These are phyloP conservation scores for Beauveria caledonica DNA, from an alignment of 2,329 filamentous ascomycete genomes.

Conservation along the genomic window DNA sequence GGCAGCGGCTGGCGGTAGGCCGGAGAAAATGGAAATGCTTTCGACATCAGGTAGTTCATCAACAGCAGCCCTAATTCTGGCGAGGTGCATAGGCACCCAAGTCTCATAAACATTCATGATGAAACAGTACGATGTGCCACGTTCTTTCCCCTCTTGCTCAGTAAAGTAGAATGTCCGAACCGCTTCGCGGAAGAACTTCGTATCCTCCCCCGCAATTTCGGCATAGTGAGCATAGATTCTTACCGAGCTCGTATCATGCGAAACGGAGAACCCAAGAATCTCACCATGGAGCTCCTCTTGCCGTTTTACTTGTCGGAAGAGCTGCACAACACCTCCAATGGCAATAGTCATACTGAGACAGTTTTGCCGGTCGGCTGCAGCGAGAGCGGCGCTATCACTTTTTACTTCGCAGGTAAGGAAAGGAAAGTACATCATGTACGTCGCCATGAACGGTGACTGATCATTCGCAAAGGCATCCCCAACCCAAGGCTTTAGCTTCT, in stretches of 20 bases:
- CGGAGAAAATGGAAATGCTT: no score
- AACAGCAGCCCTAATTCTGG: constrained; percentile 29
- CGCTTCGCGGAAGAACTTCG: constrained; percentile 26
- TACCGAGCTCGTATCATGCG: constrained; percentile 23
- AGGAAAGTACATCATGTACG: constrained; percentile 37
- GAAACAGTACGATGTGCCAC: constrained; percentile 29
- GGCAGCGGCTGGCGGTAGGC: no score
- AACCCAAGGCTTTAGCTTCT: constrained; percentile 28
- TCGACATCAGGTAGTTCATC: constrained; percentile 20
- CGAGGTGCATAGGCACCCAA: constrained; percentile 28
- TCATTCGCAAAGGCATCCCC: constrained; percentile 21
- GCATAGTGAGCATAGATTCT: constrained; percentile 31
- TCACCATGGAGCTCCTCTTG: constrained; percentile 28
- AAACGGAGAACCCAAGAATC: constrained; percentile 33
- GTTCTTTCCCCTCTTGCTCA: constrained; percentile 23
- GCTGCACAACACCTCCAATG: constrained; percentile 25
- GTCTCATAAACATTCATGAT: constrained; percentile 27
- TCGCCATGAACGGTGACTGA: constrained; percentile 34
- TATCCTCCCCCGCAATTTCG: constrained; percentile 21
- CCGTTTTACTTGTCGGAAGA: constrained; percentile 26
- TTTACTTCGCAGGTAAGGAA: constrained; percentile 40
- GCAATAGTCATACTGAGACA: constrained; percentile 20
- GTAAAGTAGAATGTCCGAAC: constrained; percentile 22
- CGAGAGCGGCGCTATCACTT: constrained; percentile 27
- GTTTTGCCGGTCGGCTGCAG: constrained; percentile 28